These are phyloP conservation scores for Coemansia aciculifera DNA, from an alignment of 192 early-diverging fungal genomes.

Conservation along the genomic window DNA sequence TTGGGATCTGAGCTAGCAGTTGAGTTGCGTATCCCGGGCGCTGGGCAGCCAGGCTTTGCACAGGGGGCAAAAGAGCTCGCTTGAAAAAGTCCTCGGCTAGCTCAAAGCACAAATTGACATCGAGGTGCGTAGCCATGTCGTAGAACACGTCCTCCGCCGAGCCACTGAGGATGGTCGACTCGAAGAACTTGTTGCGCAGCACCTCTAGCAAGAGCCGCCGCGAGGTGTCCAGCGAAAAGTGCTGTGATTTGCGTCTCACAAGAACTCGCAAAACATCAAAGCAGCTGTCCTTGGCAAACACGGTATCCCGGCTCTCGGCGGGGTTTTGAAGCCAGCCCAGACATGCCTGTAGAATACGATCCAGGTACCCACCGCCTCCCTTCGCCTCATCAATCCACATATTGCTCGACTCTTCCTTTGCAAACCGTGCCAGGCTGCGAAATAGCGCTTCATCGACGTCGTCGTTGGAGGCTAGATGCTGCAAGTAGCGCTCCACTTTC, in stretches of 20 bases:
- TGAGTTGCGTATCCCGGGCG: constrained; percentile 29
- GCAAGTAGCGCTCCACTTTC: constrained; percentile 31
- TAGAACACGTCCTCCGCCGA: constrained; percentile 53
- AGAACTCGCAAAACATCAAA: constrained; percentile 55
- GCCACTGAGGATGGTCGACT: constrained; percentile 52
- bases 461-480: constrained; percentile 27
- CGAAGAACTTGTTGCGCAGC: constrained; percentile 49
- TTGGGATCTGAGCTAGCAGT: constrained; percentile 15
- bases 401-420: constrained; percentile 47
- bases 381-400: constrained; percentile 29
- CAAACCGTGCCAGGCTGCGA: constrained; percentile 52
- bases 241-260: constrained; percentile 47
- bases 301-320: constrained; percentile 43
- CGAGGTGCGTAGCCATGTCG: constrained; percentile 48
- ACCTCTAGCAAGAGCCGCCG: constrained; percentile 47
- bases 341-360: constrained; percentile 42
- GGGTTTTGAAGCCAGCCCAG: constrained; percentile 50
- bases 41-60: constrained; percentile 12
- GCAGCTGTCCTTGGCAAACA: constrained; percentile 54
- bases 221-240: constrained; percentile 39
- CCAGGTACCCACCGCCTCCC: constrained; percentile 37
- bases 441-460: constrained; percentile 48
- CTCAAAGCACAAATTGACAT: constrained; percentile 46
- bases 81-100: constrained; percentile 48
- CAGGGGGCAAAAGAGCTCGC: constrained; percentile 37